These are phyloP conservation scores for Lonicera japonica DNA, from an alignment of 129 eudicot species.

Conservation along the genomic window DNA sequence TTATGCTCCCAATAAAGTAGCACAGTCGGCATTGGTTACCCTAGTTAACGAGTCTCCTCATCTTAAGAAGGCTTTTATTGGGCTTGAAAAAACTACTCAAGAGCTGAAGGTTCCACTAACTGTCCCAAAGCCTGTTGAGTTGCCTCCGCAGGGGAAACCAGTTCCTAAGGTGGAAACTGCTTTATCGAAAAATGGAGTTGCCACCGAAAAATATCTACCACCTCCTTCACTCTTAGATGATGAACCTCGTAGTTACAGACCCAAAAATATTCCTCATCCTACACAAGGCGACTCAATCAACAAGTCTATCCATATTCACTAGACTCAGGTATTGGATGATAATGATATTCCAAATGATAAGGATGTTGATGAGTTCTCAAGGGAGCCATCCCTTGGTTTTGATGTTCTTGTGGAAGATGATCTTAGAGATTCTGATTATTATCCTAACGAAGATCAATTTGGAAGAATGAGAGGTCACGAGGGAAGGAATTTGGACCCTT, in stretches of 20 bases:
- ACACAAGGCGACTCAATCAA: conserved; percentile 27
- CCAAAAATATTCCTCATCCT: conserved; percentile 27
- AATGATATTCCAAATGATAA: conserved; percentile 36
- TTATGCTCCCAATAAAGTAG: conserved; percentile 26
- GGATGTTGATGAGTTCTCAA: conserved; percentile 69
- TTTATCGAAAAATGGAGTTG: conserved; percentile 31
- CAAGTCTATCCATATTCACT: conserved; percentile 34
- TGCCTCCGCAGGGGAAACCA: conserved; percentile 27
- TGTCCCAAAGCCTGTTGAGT: conserved; percentile 30
- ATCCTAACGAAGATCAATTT: conserved; percentile 65
- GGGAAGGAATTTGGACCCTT: conserved; percentile 20
- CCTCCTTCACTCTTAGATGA: conserved; percentile 21
- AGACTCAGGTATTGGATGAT: conserved; percentile 34
- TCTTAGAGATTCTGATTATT: conserved; percentile 60
- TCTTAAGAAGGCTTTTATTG: conserved; percentile 30
- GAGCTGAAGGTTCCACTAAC: conserved; percentile 29
- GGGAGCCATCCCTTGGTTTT: conserved; percentile 94
- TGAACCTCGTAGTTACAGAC: conserved; percentile 37
- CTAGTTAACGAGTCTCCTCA: conserved; percentile 29
- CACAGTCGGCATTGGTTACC: conserved; percentile 21
- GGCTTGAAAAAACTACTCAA: conserved; percentile 38
- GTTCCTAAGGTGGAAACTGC: conserved; percentile 12
- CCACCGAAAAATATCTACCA: conserved; percentile 27
- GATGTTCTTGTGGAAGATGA: conserved; percentile 94
- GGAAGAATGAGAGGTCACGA: conserved; percentile 52